A percentile compares a stretch with the other conserved stretches of the same genome.
These are phyloP conservation scores for Xylaria curta DNA, from an alignment of 495 filamentous ascomycete genomes.

Conservation along the genomic window DNA sequence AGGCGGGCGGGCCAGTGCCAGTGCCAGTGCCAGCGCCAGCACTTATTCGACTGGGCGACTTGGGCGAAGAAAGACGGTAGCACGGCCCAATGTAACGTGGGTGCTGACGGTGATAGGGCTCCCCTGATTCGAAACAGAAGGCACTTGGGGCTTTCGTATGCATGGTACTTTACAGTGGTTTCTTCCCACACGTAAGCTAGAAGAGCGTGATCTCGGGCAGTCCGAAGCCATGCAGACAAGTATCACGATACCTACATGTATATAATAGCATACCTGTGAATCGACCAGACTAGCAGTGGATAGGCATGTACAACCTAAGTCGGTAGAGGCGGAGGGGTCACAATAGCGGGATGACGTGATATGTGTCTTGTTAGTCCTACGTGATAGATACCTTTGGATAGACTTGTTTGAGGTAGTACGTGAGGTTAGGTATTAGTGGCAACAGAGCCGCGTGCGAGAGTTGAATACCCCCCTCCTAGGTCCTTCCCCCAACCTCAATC, in stretches of 20 bases:
- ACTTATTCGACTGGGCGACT: constrained; percentile 3
- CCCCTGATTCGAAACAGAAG: constrained; percentile 25
- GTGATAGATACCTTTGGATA: neutral
- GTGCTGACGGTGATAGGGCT: constrained; percentile 23
- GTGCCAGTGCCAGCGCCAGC: neutral
- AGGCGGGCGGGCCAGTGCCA: neutral
- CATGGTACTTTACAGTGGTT: constrained; percentile 27
- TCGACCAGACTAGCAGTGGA: neutral
- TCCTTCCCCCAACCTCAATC: neutral
- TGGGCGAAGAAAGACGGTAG: neutral
- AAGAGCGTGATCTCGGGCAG: constrained; percentile 15
- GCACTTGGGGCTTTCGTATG: constrained; percentile 19
- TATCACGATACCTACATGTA: neutral
- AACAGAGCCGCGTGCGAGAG: neutral
- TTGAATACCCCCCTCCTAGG: neutral
- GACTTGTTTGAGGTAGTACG: neutral
- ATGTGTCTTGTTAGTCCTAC: constrained; percentile 7
- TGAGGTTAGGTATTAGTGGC: neutral
- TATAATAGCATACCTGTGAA: neutral
- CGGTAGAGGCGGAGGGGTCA: neutral
- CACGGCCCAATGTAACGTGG: constrained; percentile 30
- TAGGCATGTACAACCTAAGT: neutral
- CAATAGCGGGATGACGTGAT: constrained; percentile 5
- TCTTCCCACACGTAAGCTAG: constrained; percentile 12
- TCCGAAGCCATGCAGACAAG: constrained; percentile 8